phyloP scores from a whole-genome alignment of 176 grass and related monocot genomes.

The Eragrostis nindensis region DNA sequence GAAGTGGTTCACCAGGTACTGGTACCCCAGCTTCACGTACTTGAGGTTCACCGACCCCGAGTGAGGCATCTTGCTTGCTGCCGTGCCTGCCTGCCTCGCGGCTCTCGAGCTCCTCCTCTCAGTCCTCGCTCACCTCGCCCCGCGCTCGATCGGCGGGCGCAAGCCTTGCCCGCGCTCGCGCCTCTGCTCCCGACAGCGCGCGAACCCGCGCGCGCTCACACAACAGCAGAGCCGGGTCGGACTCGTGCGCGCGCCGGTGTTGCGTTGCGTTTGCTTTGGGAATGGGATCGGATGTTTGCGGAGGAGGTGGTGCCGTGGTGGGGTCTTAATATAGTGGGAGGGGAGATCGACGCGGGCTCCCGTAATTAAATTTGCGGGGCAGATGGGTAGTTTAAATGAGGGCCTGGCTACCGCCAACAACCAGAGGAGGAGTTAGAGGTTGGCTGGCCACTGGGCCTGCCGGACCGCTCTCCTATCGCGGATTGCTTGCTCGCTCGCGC shows the following conservation, averaged over 20 bases:
- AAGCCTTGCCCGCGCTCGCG: no score
- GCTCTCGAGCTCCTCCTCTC: no score
- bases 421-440: conserved; percentile 13
- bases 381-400: conserved; percentile 79
- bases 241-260: background rate
- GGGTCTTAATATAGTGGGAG: conserved; percentile 45
- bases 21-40: conserved; percentile 89
- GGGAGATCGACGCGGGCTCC: background rate
- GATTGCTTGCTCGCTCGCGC: background rate
- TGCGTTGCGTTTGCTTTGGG: background rate
- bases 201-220: background rate
- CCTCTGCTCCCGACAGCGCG: background rate
- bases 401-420: conserved; percentile 72
- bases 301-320: conserved; percentile 26
- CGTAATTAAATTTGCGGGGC: conserved; percentile 53
- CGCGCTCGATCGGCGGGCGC: no score
- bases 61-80: background rate
- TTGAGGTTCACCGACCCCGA: conserved; percentile 76
- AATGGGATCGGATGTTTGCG: background rate
- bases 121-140: background rate
- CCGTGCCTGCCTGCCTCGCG: background rate
- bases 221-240: background rate
- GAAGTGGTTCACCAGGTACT: conserved; percentile 87
- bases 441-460: no score
- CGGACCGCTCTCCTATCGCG: no score